Percentiles rank a stretch among this genome's conserved stretches.
Conservation (phyloP, 1,284 basidiomycete genomes). For the Fistulina hepatica region DNA sequence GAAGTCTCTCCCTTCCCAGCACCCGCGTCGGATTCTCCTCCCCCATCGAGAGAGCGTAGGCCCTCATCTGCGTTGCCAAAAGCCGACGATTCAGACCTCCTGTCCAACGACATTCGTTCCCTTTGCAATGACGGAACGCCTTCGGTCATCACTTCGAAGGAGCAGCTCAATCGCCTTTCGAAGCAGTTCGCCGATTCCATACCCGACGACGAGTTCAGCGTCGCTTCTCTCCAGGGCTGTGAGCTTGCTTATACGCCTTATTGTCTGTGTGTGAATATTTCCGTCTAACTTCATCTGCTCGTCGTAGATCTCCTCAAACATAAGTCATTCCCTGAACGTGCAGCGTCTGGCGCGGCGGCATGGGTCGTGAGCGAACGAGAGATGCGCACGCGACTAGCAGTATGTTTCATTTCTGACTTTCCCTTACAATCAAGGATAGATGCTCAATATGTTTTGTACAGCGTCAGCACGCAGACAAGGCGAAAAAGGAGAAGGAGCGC, state of each 20-base stretch:
- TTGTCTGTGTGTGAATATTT: no score
- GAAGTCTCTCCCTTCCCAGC: no score
- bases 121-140: no score
- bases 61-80: no score
- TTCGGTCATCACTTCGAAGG: no score
- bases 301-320: constrained; percentile 75
- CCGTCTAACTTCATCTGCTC: no score
- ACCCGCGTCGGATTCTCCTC: no score
- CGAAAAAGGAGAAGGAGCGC: constrained; percentile 23
- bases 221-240: constrained; percentile 13
- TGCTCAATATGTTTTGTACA: constrained; percentile 46
- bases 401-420: constrained; percentile 61
- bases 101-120: no score
- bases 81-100: no score
- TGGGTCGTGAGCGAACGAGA: constrained; percentile 68
- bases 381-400: constrained; percentile 55
- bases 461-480: constrained; percentile 26
- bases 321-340: constrained; percentile 65
- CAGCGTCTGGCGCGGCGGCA: constrained; percentile 47
- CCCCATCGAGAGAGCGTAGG: no score
- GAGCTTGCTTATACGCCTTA: no score
- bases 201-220: constrained; percentile 74
- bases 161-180: constrained; percentile 61
- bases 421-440: constrained; percentile 27
- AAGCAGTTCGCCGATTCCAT: constrained; percentile 68